Evolutionary conservation across 345 rosid genomes (phyloP).

Genomic region (Aurinia saxatilis): DNA sequence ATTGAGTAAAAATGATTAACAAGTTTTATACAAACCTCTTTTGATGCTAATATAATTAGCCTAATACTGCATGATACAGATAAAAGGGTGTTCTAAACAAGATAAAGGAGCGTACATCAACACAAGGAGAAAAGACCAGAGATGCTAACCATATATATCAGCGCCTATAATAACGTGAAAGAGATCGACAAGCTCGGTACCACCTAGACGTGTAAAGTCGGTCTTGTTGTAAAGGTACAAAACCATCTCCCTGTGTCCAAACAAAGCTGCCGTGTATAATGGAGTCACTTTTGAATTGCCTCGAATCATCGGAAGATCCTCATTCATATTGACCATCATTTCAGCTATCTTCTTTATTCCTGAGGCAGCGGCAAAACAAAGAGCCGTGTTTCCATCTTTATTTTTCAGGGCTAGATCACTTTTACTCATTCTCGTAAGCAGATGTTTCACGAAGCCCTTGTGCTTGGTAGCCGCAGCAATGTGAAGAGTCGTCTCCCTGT

Average conservation of each 20-base stretch:
- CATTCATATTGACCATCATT: background rate
- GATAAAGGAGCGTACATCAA: too few relatives aligned
- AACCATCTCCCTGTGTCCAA: background rate
- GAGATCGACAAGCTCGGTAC: background rate
- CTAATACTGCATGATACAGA: too few relatives aligned
- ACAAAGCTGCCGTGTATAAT: background rate
- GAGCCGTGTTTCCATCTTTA: slow-evolving; percentile 1
- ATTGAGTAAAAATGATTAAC: too few relatives aligned
- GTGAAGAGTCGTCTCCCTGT: slow-evolving; percentile 34
- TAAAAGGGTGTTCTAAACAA: too few relatives aligned
- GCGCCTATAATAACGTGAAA: background rate
- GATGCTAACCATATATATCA: background rate
- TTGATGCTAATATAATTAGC: too few relatives aligned
- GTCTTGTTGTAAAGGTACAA: background rate
- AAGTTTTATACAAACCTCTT: too few relatives aligned
- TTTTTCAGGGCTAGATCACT: slow-evolving; percentile 21
- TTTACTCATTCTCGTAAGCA: slow-evolving; percentile 17
- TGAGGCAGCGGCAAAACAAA: background rate
- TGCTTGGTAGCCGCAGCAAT: slow-evolving; percentile 37
- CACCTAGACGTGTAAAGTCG: background rate
- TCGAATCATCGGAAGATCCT: background rate
- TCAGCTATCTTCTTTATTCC: background rate
- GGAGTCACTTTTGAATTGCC: background rate
- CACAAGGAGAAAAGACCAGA: too few relatives aligned
- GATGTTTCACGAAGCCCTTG: slow-evolving; percentile 26